A percentile compares a stretch with the other conserved stretches of the same genome.
Evolutionary conservation across 768 basidiomycete genomes (phyloP).

Genomic region (Boletus rubropictus): DNA sequence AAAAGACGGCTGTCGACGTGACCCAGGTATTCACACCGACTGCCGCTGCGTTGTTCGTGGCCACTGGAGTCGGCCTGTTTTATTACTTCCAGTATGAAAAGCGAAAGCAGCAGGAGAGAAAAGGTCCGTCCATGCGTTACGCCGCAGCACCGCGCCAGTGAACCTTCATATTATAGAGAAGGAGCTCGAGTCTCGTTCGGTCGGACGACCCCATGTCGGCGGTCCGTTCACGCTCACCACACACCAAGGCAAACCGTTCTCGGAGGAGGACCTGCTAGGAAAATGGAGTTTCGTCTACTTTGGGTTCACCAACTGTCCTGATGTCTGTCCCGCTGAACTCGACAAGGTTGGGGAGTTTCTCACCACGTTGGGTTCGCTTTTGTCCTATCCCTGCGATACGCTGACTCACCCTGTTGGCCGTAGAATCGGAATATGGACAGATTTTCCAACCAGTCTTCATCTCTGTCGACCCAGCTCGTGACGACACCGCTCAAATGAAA

Average conservation of each 20-base stretch:
- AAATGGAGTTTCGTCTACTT: slow-evolving; percentile 94
- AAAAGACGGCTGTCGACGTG: not conserved
- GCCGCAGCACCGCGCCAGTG: not conserved
- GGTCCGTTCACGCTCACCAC: slow-evolving; percentile 80
- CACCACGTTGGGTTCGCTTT: slow-evolving; percentile 60
- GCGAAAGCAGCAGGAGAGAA: slow-evolving; percentile 64
- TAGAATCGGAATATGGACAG: slow-evolving; percentile 65
- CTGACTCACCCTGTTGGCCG: slow-evolving; percentile 5
- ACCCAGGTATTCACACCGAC: slow-evolving; percentile 85
- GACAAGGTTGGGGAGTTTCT: slow-evolving; percentile 88
- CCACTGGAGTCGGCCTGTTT: slow-evolving; percentile 74
- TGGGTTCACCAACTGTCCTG: slow-evolving; percentile 99
- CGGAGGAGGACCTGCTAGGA: slow-evolving; percentile 77
- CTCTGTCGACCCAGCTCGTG: slow-evolving; percentile 93
- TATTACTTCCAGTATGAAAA: slow-evolving; percentile 91
- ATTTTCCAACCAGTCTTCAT: slow-evolving; percentile 90
- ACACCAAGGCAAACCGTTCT: slow-evolving; percentile 64
- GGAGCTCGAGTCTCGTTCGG: slow-evolving; percentile 63
- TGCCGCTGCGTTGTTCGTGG: slow-evolving; percentile 79
- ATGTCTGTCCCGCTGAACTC: slow-evolving; percentile 96
- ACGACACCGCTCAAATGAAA: slow-evolving; percentile 55
- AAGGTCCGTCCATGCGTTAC: slow-evolving; percentile 44
- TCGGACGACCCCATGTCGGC: slow-evolving; percentile 84
- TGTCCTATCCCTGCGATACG: not conserved
- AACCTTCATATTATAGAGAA: slow-evolving; percentile 44